phyloP scores from a whole-genome alignment of 805 yeast species.

The Wickerhamiella qilinensis region DNA sequence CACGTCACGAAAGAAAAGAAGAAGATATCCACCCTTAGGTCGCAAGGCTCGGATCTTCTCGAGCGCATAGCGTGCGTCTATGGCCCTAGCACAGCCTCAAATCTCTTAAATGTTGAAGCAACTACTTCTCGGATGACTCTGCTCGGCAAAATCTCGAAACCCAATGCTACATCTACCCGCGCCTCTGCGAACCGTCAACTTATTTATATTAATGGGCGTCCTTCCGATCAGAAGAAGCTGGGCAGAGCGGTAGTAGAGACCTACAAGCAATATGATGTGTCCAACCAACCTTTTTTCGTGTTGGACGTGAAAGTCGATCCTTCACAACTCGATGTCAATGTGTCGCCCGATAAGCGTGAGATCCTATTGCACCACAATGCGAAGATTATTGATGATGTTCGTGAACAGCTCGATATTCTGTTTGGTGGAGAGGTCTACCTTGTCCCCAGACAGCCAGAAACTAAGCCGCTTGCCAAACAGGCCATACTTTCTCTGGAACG shows the following conservation, averaged over 20 bases:
- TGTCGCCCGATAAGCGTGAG: conserved; percentile 79
- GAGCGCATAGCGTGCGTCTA: conserved; percentile 46
- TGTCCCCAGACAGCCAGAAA: conserved; percentile 19
- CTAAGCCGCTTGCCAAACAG: conserved; percentile 6
- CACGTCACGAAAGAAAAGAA: conserved; percentile 25
- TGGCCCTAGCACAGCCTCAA: conserved; percentile 50
- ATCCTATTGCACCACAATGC: conserved; percentile 53
- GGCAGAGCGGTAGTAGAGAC: conserved; percentile 51
- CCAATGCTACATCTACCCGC: conserved; percentile 58
- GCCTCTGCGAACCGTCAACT: conserved; percentile 61
- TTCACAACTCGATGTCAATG: conserved; percentile 49
- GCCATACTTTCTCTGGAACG: conserved; percentile 6
- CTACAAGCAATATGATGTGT: conserved; percentile 52
- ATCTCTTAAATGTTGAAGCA: conserved; percentile 34
- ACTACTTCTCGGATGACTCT: not conserved
- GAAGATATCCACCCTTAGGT: conserved; percentile 6
- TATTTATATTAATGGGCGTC: conserved; percentile 59
- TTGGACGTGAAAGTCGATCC: conserved; percentile 42
- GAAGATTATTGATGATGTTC: conserved; percentile 37
- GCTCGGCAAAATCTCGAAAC: conserved; percentile 57
- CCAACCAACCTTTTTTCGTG: conserved; percentile 58
- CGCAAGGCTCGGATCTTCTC: conserved; percentile 35
- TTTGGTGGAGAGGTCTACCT: conserved; percentile 28
- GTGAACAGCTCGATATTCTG: conserved; percentile 31
- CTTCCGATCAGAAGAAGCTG: conserved; percentile 42